Evolutionary conservation across 352 stramenopile species (phyloP).

Genomic region (Phytophthora capsici): DNA sequence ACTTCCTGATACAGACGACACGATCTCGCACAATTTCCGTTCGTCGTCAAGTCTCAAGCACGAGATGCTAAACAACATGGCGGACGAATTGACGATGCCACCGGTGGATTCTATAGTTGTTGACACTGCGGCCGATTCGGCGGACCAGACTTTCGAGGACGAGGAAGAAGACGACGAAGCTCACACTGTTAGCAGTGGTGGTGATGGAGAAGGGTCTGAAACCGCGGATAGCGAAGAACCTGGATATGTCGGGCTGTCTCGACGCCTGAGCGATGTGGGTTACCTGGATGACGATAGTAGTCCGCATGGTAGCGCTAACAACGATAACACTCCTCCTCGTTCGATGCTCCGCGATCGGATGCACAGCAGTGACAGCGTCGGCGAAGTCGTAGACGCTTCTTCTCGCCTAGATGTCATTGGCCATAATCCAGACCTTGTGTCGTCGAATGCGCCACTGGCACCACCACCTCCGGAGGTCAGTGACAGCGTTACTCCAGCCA

Average conservation of each 20-base stretch:
- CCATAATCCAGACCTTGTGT: slow-evolving; percentile 29
- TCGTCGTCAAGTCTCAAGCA: slow-evolving; percentile 43
- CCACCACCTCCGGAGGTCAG: slow-evolving; percentile 23
- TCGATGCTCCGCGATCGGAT: slow-evolving; percentile 46
- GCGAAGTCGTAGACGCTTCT: slow-evolving; percentile 40
- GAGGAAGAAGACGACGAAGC: slow-evolving; percentile 52
- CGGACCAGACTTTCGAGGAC: slow-evolving; percentile 47
- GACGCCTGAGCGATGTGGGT: slow-evolving; percentile 42
- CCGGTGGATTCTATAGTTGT: slow-evolving; percentile 48
- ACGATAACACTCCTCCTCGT: slow-evolving; percentile 12
- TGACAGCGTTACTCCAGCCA: slow-evolving; percentile 12
- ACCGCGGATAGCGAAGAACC: slow-evolving; percentile 28
- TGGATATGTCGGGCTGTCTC: slow-evolving; percentile 39
- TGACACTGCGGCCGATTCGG: slow-evolving; percentile 33
- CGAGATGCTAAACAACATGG: slow-evolving; percentile 42
- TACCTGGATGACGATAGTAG: slow-evolving; percentile 46
- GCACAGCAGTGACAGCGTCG: slow-evolving; percentile 45
- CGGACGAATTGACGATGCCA: slow-evolving; percentile 43
- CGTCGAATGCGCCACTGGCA: slow-evolving; percentile 21
- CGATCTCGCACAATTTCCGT: slow-evolving; percentile 54
- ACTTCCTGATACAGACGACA: slow-evolving; percentile 81
- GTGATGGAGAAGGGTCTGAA: slow-evolving; percentile 42
- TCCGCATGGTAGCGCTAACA: slow-evolving; percentile 24
- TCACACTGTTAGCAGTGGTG: slow-evolving; percentile 33
- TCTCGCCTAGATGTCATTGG: slow-evolving; percentile 29